A percentile compares a stretch with the other conserved stretches of the same genome.
These are phyloP conservation scores for Dictyostelium brefeldianum DNA, from an alignment of 78 protist species.

Conservation along the genomic window DNA sequence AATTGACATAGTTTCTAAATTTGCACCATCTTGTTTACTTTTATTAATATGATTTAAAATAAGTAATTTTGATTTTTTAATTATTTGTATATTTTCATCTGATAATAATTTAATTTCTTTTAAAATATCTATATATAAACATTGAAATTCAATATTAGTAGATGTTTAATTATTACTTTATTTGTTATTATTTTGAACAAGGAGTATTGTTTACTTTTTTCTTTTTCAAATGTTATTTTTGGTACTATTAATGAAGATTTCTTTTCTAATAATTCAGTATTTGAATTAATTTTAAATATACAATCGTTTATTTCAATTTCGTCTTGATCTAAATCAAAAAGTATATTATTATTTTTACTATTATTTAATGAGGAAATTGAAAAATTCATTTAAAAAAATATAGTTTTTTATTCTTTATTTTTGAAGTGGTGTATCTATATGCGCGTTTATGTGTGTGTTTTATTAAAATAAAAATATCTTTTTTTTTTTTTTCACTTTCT, in stretches of 20 bases:
- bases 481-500: too few relatives aligned
- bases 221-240: conserved; percentile 9
- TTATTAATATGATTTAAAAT: background rate
- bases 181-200: background rate
- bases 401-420: too few relatives aligned
- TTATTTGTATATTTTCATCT: background rate
- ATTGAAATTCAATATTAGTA: too few relatives aligned
- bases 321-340: background rate
- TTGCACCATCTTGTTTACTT: background rate
- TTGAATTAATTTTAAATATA: background rate
- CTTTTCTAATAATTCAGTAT: background rate
- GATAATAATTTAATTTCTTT: conserved; percentile 8
- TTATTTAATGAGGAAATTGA: background rate
- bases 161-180: background rate
- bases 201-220: background rate
- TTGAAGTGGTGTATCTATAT: too few relatives aligned
- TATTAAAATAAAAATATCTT: too few relatives aligned
- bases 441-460: too few relatives aligned
- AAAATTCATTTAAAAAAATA: too few relatives aligned
- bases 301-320: background rate
- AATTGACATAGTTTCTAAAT: background rate
- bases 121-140: background rate
- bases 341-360: background rate
- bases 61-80: background rate
- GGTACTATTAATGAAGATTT: background rate